Evolutionary conservation across 306 rosid genomes (phyloP), one percentile per base, ranked within the genome.

Genomic region (Datisca glomerata): DNA sequence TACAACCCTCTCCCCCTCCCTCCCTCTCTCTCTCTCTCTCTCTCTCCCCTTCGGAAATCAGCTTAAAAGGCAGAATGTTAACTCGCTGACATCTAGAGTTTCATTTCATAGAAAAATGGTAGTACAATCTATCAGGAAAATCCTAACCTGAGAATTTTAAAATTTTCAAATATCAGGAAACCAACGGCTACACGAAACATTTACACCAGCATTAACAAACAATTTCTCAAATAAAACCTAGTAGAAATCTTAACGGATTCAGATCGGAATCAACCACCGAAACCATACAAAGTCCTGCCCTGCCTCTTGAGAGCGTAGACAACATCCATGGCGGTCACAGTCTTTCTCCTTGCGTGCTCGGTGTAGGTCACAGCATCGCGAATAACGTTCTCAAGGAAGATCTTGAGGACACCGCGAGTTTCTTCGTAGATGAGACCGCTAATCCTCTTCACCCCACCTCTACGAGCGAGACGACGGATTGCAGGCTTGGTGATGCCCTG

Each of bases 301-400:
- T 47, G 53, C 15, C 53, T 47, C 53, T 47, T 47, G 39, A 45
- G 34, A 4, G 51, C 51, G 12, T 45, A 45, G 21, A 45, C 51
- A 12, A 45, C 51, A 25, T 45, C 53, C 53, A 47, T 47, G 53
- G 53, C 53, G 40, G 53, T 47, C 9, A 47, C 53, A 5, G 53
- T 47, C 53, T 47, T 47, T 18, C 53, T 41, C 46, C 46, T 19
- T 8, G 46, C 46, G 46, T 41, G 46, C 46, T 41, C 46, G 4
- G 46, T 41, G 46, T 41, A 41, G 11, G 46, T 41, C 22, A 41
- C 46, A 20, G 46, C 43, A 38, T 17, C 43, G 4, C 43, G 43
- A 38, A 38, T 38, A 6, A 38, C 43, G 10, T 38, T 38, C 18
- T 38, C 43, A 11, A 38, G 19, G 19, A 38, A 38, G 43, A 38